Base-by-base conservation (phyloP, 2,329 filamentous ascomycete genomes). In the Phialophora expanda region DNA sequence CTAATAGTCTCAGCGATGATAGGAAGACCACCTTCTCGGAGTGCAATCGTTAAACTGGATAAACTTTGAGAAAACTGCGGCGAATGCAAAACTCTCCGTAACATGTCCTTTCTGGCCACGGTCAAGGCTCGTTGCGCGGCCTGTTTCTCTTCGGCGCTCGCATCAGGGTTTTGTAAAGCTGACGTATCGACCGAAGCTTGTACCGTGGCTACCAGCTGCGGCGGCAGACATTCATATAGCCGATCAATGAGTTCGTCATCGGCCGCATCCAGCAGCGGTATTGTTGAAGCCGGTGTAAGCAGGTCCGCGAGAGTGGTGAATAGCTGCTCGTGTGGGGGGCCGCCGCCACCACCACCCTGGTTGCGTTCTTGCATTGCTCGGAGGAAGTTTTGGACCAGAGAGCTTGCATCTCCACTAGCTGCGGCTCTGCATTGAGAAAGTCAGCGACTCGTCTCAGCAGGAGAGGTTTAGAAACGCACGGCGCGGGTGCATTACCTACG, bases 51-150 rank as follows among this genome's bases (percentile, higher is more conserved):
- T 72, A 99, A 80, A 75, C 90, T 95, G 0, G 88, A 87, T 46
- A 97, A 80, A 71, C 92, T 94, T 77, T 98, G 95, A 67, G 88
- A 87, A 74, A 99, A 93, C 75, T 99, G 95, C 20, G 95, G 94
- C 70, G 91, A 96, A 69, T 91, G 87, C 14, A 98, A 80, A 7
- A 98, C 93, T 75, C 89, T 90, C 76, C 88, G 89, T 51, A 99
- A 79, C 12, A 98, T 85, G 24, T 85, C 83, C 74, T 90, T 92
- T 83, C 98, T 98, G 76, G 95, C 89, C 2, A 84, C 84, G 7
- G 89, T 89, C 73, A 97, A 84, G 6, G 90, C 89, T 66, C 89
- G 85, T 69, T 92, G 88, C 30, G 91, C 92, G 46, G 89, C 89
- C 22, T 62, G 32, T 34, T 34, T 38, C 20, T 55, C 17, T 72